Percentiles rank a stretch among this genome's conserved stretches.
phyloP scores from a whole-genome alignment of 768 basidiomycete species.

The Hygrophorus pudorinus region DNA sequence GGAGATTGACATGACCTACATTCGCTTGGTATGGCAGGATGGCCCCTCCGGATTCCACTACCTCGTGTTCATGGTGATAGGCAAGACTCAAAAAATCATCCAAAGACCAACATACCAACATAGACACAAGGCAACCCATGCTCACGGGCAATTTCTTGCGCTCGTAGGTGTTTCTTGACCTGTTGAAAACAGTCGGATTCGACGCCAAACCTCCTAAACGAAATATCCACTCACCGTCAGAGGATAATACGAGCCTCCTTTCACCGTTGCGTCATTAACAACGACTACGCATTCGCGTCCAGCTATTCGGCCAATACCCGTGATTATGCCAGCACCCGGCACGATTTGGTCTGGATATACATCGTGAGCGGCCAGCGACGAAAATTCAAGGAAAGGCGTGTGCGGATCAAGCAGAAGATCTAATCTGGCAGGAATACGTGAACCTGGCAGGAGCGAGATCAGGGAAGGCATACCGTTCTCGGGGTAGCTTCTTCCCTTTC shows the following conservation, averaged over 20 bases:
- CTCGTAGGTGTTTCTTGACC: conserved; percentile 94
- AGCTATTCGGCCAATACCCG: conserved; percentile 71
- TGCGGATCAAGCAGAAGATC: conserved; percentile 70
- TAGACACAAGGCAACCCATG: conserved; percentile 88
- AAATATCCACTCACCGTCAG: conserved; percentile 43
- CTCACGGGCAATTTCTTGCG: conserved; percentile 91
- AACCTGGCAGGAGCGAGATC: not conserved
- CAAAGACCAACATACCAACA: conserved; percentile 47
- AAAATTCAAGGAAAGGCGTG: conserved; percentile 86
- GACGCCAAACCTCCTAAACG: not conserved
- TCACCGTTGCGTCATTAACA: conserved; percentile 92
- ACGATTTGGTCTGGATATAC: conserved; percentile 71
- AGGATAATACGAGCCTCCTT: conserved; percentile 89
- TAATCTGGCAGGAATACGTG: conserved; percentile 33
- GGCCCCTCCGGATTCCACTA: conserved; percentile 92
- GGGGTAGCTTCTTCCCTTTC: conserved; percentile 74
- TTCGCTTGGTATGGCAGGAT: conserved; percentile 89
- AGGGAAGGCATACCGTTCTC: conserved; percentile 55
- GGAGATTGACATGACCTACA: conserved; percentile 26
- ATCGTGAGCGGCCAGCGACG: conserved; percentile 75
- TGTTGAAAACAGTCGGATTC: conserved; percentile 14
- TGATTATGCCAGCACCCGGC: conserved; percentile 86
- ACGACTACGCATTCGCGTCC: conserved; percentile 82
- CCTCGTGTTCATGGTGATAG: not conserved
- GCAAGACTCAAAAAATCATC: conserved; percentile 2